phyloP scores from a whole-genome alignment of 1,139 yeast species.

The Geotrichum phurueaensis region DNA sequence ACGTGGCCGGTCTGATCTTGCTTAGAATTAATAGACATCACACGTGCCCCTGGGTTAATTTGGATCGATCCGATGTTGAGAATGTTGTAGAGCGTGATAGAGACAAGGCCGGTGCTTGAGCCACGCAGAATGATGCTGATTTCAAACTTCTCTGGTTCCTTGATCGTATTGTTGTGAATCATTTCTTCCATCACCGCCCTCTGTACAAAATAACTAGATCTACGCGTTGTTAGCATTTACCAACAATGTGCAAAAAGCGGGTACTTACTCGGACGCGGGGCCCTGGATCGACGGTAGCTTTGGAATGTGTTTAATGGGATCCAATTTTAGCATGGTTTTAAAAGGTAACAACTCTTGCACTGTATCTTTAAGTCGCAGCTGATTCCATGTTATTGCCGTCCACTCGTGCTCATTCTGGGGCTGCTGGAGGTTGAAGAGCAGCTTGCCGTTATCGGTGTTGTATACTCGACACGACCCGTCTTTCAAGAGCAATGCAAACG shows the following conservation, averaged over 20 bases:
- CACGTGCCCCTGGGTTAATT: constrained; percentile 6
- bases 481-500: constrained; percentile 43
- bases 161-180: constrained; percentile 19
- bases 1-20: constrained; percentile 24
- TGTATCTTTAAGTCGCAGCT: constrained; percentile 17
- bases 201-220: constrained; percentile 1
- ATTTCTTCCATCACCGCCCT: constrained; percentile 19
- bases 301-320: constrained; percentile 8
- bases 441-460: constrained; percentile 46
- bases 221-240: background rate
- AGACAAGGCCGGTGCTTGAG: constrained; percentile 21
- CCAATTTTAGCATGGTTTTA: background rate
- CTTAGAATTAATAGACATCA: background rate
- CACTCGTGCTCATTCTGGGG: background rate
- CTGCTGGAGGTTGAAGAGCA: constrained; percentile 26
- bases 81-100: constrained; percentile 27
- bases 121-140: constrained; percentile 24
- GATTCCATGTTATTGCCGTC: constrained; percentile 12
- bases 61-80: constrained; percentile 25
- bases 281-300: constrained; percentile 12
- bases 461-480: constrained; percentile 45
- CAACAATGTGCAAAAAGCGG: background rate
- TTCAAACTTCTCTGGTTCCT: constrained; percentile 17
- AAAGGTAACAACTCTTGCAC: background rate
- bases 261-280: constrained; percentile 1